Conservation (phyloP, 78 protist species). For the Dictyostelium brefeldianum region DNA sequence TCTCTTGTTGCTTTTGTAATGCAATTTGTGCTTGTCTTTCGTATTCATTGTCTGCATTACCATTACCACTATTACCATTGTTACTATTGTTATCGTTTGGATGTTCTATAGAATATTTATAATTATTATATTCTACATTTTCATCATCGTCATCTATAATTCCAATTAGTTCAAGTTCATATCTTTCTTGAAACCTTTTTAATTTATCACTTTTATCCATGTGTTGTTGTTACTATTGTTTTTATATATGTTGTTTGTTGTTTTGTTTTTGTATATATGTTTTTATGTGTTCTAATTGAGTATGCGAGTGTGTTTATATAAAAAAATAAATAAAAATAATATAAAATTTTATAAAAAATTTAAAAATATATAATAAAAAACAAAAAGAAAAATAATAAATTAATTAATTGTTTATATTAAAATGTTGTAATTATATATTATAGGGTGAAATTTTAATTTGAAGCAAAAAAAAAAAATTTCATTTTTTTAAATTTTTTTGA, state of each 20-base stretch:
- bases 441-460: too few relatives aligned
- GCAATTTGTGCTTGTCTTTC: slow-evolving; percentile 34
- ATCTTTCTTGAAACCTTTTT: slow-evolving; percentile 35
- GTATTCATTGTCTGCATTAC: slow-evolving; percentile 20
- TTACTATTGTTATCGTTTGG: background rate
- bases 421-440: too few relatives aligned
- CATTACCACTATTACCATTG: background rate
- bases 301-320: too few relatives aligned
- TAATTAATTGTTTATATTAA: too few relatives aligned
- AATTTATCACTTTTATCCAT: slow-evolving; percentile 27
- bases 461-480: too few relatives aligned
- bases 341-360: too few relatives aligned
- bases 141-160: slow-evolving; percentile 17
- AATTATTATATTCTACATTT: background rate
- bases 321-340: too few relatives aligned
- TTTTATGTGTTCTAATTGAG: too few relatives aligned
- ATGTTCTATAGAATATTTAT: background rate
- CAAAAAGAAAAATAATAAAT: too few relatives aligned
- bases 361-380: too few relatives aligned
- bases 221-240: background rate
- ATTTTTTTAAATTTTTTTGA: too few relatives aligned
- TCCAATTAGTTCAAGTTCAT: slow-evolving; percentile 19
- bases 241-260: background rate
- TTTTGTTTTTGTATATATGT: too few relatives aligned
- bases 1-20: slow-evolving; percentile 50